phyloP scores from a whole-genome alignment of 768 basidiomycete genomes.

The Chalciporus piperatus region DNA sequence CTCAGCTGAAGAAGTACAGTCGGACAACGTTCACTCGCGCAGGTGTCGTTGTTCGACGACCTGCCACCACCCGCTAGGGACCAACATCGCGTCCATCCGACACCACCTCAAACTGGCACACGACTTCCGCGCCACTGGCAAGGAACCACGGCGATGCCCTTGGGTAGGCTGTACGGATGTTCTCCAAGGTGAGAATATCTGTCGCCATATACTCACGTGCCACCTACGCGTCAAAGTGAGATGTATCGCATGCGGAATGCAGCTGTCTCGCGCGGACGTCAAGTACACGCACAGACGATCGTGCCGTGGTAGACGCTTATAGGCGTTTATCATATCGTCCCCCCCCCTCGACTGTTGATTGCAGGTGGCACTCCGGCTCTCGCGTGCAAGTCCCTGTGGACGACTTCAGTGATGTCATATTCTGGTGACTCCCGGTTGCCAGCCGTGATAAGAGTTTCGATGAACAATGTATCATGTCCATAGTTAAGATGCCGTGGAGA shows the following conservation, averaged over 20 bases:
- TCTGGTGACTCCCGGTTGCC: no score
- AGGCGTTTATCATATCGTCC: not conserved
- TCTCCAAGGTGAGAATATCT: not conserved
- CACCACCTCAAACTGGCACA: not conserved
- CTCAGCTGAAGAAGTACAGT: not conserved
- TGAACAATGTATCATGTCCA: no score
- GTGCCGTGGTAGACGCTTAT: not conserved
- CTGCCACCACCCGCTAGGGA: not conserved
- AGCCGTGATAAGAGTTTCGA: no score
- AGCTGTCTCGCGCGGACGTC: not conserved
- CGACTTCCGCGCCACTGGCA: not conserved
- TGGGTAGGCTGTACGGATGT: not conserved
- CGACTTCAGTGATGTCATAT: no score
- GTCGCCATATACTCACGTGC: not conserved
- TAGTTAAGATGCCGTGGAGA: no score
- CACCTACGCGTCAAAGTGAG: not conserved
- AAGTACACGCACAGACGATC: not conserved
- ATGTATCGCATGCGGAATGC: not conserved
- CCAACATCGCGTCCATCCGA: not conserved
- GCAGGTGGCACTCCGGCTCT: no score
- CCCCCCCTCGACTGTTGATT: no score
- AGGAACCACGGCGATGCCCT: not conserved
- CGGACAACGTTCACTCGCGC: not conserved
- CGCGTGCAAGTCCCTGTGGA: no score
- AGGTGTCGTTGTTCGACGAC: not conserved